phyloP scores from a whole-genome alignment of 2,329 filamentous ascomycete species.

The Diaporthe vaccinii region DNA sequence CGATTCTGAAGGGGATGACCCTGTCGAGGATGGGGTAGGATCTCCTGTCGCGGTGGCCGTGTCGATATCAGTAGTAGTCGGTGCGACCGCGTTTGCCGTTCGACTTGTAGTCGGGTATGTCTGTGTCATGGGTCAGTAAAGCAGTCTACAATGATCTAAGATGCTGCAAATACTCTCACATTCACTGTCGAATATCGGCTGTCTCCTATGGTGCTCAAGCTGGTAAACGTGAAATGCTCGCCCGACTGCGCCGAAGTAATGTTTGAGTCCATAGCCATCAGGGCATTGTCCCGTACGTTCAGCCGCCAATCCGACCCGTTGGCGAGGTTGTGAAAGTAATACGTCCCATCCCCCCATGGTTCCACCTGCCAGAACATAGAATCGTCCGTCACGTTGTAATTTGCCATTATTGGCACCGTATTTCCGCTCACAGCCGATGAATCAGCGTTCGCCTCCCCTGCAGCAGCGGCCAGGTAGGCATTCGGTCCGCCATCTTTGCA shows the following conservation, averaged over 20 bases:
- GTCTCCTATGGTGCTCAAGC: conserved; percentile 25
- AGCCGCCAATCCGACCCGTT: conserved; percentile 31
- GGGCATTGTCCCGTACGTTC: neutral
- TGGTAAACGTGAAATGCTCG: conserved; percentile 32
- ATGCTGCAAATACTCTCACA: neutral
- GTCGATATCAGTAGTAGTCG: neutral
- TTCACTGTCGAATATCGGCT: conserved; percentile 3
- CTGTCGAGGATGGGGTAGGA: neutral
- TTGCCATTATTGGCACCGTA: neutral
- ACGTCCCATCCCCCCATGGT: conserved; percentile 29
- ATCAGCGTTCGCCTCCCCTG: neutral
- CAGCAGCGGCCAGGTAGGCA: neutral
- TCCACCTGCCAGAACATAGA: conserved; percentile 36
- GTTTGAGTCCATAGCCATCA: conserved; percentile 32
- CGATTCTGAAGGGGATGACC: neutral
- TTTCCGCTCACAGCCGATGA: conserved; percentile 9
- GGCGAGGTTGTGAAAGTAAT: conserved; percentile 31
- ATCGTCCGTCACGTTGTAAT: conserved; percentile 26
- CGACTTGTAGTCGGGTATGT: conserved; percentile 24
- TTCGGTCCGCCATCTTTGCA: conserved; percentile 26
- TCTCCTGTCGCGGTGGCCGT: neutral
- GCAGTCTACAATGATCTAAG: neutral
- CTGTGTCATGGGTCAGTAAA: neutral
- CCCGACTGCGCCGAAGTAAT: conserved; percentile 13
- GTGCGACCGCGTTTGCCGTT: neutral